Evolutionary conservation across 495 filamentous ascomycete species (phyloP).

Genomic region (Viridothelium virens): DNA sequence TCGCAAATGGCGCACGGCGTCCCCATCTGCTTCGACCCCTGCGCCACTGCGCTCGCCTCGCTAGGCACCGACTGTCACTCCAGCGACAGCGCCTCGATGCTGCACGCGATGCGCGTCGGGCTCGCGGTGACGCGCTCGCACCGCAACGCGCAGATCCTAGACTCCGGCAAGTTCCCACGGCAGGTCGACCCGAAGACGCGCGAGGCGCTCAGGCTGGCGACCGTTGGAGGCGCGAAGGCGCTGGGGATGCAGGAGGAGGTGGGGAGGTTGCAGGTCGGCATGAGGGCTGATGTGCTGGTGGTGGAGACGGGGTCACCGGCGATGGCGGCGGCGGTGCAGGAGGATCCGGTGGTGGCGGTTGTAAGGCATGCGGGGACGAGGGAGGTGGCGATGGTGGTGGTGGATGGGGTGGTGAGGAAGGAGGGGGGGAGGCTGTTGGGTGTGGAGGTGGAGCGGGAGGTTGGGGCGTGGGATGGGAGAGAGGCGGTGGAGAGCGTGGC

Average conservation of each 20-base stretch:
- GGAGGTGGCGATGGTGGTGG: conserved; percentile 45
- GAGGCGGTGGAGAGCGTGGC: conserved; percentile 20
- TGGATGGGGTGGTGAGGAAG: conserved; percentile 42
- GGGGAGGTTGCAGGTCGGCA: conserved; percentile 42
- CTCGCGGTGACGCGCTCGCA: conserved; percentile 37
- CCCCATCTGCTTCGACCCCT: background rate
- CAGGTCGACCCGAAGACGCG: conserved; percentile 34
- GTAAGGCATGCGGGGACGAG: conserved; percentile 40
- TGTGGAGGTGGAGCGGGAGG: conserved; percentile 24
- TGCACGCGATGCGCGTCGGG: conserved; percentile 40
- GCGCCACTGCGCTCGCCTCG: conserved; percentile 15
- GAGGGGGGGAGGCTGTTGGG: conserved; percentile 27
- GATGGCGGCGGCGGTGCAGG: conserved; percentile 39
- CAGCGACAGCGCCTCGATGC: conserved; percentile 36
- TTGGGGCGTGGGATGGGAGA: conserved; percentile 14
- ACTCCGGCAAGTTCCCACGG: conserved; percentile 27
- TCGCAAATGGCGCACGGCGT: conserved; percentile 19
- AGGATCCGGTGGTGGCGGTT: conserved; percentile 42
- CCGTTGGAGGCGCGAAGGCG: conserved; percentile 42
- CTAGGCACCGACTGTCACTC: conserved; percentile 46
- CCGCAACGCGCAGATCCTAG: conserved; percentile 19
- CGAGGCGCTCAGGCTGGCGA: conserved; percentile 44
- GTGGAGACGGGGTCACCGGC: conserved; percentile 38
- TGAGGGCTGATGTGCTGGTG: conserved; percentile 43
- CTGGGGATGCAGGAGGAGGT: conserved; percentile 17